Conservation (phyloP, 2,329 filamentous ascomycete genomes). For the Dothidotthia symphoricarpi region DNA sequence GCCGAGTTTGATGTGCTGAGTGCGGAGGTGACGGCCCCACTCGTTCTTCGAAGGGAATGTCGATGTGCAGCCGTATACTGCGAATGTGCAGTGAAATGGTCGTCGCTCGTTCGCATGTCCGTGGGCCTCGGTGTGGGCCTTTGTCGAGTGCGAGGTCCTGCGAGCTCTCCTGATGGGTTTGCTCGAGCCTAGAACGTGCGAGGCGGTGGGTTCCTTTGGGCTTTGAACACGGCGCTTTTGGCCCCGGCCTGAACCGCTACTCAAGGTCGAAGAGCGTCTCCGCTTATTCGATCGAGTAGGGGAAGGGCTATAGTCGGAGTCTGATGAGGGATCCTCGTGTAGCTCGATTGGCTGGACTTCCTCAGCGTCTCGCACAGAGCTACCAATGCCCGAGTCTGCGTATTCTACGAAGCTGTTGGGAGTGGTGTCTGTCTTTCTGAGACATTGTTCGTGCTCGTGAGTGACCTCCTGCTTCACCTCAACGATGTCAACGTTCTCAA, state of each 20-base stretch:
- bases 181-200: constrained; percentile 5
- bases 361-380: constrained; percentile 36
- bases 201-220: constrained; percentile 22
- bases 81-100: constrained; percentile 74
- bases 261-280: constrained; percentile 30
- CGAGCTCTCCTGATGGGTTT: constrained; percentile 22
- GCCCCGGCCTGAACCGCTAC: constrained; percentile 14
- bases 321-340: constrained; percentile 31
- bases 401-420: constrained; percentile 14
- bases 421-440: constrained; percentile 17
- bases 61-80: constrained; percentile 70
- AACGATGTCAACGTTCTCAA: constrained; percentile 26
- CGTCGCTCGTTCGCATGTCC: constrained; percentile 35
- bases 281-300: constrained; percentile 19
- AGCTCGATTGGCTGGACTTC: constrained; percentile 36
- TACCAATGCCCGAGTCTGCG: constrained; percentile 28
- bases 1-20: constrained; percentile 72
- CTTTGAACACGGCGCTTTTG: constrained; percentile 19
- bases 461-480: constrained; percentile 24
- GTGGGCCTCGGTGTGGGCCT: constrained; percentile 8
- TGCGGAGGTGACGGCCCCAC: constrained; percentile 86
- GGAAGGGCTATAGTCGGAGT: constrained; percentile 38
- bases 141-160: constrained; percentile 12
- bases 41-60: constrained; percentile 84
- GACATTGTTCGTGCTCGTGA: constrained; percentile 17